Conservation (phyloP, 2,329 filamentous ascomycete genomes). For the Trichoderma atrobrunneum region DNA sequence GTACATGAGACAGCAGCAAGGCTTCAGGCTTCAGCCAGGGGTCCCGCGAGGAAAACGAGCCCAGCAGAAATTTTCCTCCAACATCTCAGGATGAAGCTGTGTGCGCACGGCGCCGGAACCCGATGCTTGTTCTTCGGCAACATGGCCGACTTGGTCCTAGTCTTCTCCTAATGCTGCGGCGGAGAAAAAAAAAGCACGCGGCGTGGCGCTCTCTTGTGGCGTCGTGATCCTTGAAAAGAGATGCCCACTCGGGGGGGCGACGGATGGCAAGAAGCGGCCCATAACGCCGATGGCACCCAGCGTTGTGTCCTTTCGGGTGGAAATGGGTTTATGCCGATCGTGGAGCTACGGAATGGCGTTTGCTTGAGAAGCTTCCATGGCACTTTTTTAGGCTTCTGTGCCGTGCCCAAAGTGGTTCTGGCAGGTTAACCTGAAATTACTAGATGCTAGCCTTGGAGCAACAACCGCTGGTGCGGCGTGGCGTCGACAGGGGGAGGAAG, state of each 20-base stretch:
- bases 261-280: not conserved
- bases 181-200: constrained; percentile 10
- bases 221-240: not conserved
- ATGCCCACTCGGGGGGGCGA: not conserved
- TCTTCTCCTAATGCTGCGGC: not conserved
- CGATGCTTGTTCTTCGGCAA: not conserved
- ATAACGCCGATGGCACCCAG: constrained; percentile 12
- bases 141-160: constrained; percentile 13
- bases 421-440: not conserved
- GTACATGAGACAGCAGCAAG: constrained; percentile 3
- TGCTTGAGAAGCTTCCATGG: not conserved
- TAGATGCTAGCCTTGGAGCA: not conserved
- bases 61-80: not conserved
- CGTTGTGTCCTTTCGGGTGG: not conserved
- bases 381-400: not conserved
- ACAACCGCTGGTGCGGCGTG: constrained; percentile 1
- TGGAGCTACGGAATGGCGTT: constrained; percentile 4
- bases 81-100: not conserved
- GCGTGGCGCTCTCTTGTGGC: constrained; percentile 4
- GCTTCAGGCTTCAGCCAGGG: not conserved
- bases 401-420: not conserved
- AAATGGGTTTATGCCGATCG: constrained; percentile 11
- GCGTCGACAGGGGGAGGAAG: not conserved
- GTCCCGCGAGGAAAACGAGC: not conserved
- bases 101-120: not conserved